Evolutionary conservation across 495 filamentous ascomycete genomes (phyloP).

Genomic region (Neurospora pannonica): DNA sequence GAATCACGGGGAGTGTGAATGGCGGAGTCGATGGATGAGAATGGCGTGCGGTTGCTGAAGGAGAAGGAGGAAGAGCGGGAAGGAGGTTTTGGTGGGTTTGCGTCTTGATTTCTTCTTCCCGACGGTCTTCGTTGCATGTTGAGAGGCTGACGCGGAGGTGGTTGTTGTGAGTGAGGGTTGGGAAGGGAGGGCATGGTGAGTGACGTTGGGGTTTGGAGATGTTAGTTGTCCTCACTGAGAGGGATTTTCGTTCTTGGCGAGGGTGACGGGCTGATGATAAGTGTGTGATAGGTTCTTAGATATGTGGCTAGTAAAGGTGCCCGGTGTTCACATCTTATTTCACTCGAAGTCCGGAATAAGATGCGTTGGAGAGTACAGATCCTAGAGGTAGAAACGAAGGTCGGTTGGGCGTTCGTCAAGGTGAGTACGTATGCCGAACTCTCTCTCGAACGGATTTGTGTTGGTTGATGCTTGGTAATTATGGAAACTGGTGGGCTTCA

Average conservation of each 20-base stretch:
- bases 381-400: background rate
- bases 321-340: background rate
- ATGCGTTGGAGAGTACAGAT: background rate
- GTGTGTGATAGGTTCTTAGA: background rate
- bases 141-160: background rate
- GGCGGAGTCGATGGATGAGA: background rate
- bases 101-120: background rate
- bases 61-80: background rate
- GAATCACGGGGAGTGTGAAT: background rate
- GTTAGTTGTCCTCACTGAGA: background rate
- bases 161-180: background rate
- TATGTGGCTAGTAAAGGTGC: background rate
- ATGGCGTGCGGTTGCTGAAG: background rate
- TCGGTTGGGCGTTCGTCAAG: background rate
- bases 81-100: background rate
- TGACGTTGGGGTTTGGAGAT: background rate
- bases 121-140: background rate
- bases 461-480: background rate
- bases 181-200: background rate
- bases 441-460: background rate
- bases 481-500: background rate
- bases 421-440: background rate
- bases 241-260: background rate
- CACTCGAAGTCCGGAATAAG: background rate
- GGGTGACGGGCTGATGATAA: background rate